Evolutionary conservation across 306 rosid genomes (phyloP).

Genomic region (Styphnolobium japonicum): DNA sequence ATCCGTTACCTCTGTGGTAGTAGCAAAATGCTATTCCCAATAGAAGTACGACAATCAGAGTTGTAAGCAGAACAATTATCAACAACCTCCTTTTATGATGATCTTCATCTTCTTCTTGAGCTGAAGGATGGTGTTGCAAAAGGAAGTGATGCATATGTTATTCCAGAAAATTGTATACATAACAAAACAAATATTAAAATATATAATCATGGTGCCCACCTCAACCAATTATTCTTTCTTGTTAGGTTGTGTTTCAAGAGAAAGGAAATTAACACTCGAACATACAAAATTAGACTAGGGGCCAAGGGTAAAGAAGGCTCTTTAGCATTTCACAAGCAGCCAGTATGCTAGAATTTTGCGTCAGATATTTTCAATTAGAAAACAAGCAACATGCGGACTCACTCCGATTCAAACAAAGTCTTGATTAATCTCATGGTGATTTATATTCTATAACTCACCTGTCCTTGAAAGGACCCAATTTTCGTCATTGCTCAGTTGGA

Average conservation of each 20-base stretch:
- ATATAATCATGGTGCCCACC: neutral
- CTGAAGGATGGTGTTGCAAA: constrained; percentile 26
- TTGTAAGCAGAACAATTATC: constrained; percentile 27
- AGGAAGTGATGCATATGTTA: constrained; percentile 1
- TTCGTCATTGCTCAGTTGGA: constrained; percentile 49
- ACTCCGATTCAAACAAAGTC: neutral
- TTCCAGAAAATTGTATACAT: neutral
- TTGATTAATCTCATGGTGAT: neutral
- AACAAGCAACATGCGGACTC: neutral
- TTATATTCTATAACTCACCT: constrained; percentile 9
- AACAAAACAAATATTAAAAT: neutral
- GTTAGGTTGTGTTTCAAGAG: neutral
- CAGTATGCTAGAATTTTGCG: neutral
- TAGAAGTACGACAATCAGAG: constrained; percentile 11
- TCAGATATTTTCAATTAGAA: neutral
- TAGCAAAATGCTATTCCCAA: constrained; percentile 31
- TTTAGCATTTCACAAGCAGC: neutral
- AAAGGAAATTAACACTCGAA: neutral
- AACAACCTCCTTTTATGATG: constrained; percentile 25
- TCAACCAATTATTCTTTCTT: neutral
- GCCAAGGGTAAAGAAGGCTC: neutral
- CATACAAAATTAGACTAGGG: neutral
- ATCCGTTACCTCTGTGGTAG: constrained; percentile 24
- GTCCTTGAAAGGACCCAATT: constrained; percentile 54
- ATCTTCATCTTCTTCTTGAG: constrained; percentile 24